Base-by-base conservation (phyloP, 202 grass and related monocot genomes). In the Musa balbisiana region DNA sequence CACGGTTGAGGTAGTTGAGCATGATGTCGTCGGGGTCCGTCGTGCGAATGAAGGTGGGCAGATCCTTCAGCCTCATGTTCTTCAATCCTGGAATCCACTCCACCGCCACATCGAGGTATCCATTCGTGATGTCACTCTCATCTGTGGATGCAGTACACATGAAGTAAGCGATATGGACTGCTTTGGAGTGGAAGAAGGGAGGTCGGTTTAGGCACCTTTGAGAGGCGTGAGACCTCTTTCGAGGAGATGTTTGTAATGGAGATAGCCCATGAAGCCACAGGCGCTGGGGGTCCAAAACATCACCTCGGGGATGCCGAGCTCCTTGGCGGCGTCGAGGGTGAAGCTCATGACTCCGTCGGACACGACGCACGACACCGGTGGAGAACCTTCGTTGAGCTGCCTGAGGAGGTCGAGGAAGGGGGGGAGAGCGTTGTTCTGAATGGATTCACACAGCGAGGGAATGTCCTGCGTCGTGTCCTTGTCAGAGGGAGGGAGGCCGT, bases 401-500 rank as follows among this genome's bases (percentile, higher is more conserved):
- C 49, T 11, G 3, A 73, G 51, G 52, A 73, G 71, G 21, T 73
- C 71, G 52, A 53, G 52, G 21, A 73, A 73, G 11, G 52, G 71
- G 51, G 52, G 22, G 52, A 73, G 52, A 20, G 13, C 23, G 19
- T 73, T 20, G 21, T 73, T 73, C 2, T 10, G 2, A 22, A 54
- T 11, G 22, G 71, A 73, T 6, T 55, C 22, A 52, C 71, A 73
- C 21, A 73, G 71, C 10, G 21, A 23, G 22, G 71, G 71, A 23
- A 73, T 19, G 71, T 73, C 51, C 52, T 73, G 71, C 11, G 71
- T 73, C 3, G 71, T 52, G 23, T 73, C 71, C 21, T 22, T 3
- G 71, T 27, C 71, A 12, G 71, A 17, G 15, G 52, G 71, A 25
- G 71, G 71, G 52, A 73, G 71, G 52, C 71, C 71, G 71, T 73